These are phyloP conservation scores for Alternaria longipes DNA, from an alignment of 2,329 filamentous ascomycete genomes.

Conservation along the genomic window DNA sequence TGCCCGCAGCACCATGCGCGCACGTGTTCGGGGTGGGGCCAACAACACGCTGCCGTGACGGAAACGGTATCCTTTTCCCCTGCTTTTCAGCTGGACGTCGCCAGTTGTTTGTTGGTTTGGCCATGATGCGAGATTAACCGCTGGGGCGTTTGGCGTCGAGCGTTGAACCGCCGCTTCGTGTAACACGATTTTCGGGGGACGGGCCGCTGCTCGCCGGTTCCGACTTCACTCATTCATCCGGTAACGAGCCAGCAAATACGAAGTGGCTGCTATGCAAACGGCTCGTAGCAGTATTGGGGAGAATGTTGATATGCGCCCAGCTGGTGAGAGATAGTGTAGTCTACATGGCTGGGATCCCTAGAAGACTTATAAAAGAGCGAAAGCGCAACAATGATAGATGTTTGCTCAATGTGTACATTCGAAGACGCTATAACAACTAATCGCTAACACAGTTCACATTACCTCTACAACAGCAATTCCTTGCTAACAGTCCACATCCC, in stretches of 20 bases:
- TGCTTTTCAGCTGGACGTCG: neutral
- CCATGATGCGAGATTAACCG: constrained; percentile 3
- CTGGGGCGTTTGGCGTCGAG: constrained; percentile 2
- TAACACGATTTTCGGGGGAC: constrained; percentile 25
- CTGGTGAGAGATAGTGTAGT: neutral
- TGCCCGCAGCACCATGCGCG: constrained; percentile 22
- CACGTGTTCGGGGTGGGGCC: constrained; percentile 25
- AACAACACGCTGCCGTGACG: neutral
- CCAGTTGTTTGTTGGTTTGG: neutral
- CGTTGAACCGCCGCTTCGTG: constrained; percentile 7
- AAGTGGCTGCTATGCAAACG: neutral
- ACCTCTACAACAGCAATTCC: no score
- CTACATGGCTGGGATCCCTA: neutral
- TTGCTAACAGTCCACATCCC: neutral
- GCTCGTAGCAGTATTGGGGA: neutral
- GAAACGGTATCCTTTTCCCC: neutral
- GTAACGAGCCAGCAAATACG: constrained; percentile 24
- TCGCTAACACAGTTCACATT: no score
- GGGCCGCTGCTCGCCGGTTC: constrained; percentile 39
- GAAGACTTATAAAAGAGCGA: no score
- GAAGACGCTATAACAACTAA: no score
- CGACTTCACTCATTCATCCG: constrained; percentile 33
- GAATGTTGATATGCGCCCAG: neutral
- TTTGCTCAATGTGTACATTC: no score
- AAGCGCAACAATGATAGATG: no score